Evolutionary conservation across 2,329 filamentous ascomycete species (phyloP).

Genomic region (Stemphylium lycopersici): DNA sequence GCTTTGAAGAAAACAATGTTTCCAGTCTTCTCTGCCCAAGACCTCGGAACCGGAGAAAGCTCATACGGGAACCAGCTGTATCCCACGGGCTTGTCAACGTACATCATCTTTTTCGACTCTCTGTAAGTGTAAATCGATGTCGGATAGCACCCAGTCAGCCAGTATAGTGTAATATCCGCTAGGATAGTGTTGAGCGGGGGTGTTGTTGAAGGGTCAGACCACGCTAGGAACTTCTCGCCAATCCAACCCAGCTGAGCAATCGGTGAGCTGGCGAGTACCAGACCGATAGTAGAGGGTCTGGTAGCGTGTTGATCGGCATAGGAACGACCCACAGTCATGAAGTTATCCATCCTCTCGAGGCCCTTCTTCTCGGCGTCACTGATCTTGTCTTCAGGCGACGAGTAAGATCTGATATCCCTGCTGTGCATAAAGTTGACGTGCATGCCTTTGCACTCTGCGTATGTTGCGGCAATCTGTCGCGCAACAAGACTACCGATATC

Average conservation of each 20-base stretch:
- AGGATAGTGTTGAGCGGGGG: constrained; percentile 55
- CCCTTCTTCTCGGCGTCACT: constrained; percentile 48
- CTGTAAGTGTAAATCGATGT: constrained; percentile 60
- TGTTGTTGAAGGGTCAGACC: constrained; percentile 52
- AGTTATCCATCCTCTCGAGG: constrained; percentile 49
- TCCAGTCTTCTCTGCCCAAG: constrained; percentile 49
- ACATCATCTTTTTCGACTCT: constrained; percentile 29
- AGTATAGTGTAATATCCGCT: constrained; percentile 60
- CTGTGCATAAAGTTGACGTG: constrained; percentile 42
- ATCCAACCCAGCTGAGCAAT: constrained; percentile 65
- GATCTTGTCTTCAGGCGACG: constrained; percentile 24
- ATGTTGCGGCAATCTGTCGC: constrained; percentile 51
- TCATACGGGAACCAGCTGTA: constrained; percentile 55
- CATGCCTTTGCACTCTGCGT: constrained; percentile 56
- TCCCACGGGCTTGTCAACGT: constrained; percentile 51
- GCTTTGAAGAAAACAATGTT: constrained; percentile 46
- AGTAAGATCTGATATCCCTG: constrained; percentile 19
- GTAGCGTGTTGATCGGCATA: constrained; percentile 63
- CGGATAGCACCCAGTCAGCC: constrained; percentile 59
- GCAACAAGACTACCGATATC: constrained; percentile 59
- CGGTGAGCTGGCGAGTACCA: constrained; percentile 60
- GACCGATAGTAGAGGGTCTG: constrained; percentile 62
- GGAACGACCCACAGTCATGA: constrained; percentile 51
- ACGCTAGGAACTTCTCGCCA: constrained; percentile 63
- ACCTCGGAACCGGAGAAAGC: constrained; percentile 47